Evolutionary conservation across 768 basidiomycete species (phyloP).

Genomic region (Rhodotorula diobovata): DNA sequence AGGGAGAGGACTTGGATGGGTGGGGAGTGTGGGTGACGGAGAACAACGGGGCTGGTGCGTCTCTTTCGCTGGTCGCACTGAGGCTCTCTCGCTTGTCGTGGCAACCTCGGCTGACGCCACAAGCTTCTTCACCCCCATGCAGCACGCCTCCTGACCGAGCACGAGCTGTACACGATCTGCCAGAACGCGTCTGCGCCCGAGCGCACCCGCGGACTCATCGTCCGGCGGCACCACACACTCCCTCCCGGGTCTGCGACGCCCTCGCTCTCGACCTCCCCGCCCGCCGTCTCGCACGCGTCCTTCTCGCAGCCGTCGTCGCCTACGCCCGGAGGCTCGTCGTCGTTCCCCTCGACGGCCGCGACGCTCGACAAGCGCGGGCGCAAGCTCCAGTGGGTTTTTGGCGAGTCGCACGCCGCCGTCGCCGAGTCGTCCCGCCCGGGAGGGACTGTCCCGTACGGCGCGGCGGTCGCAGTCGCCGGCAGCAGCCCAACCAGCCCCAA

Average conservation of each 20-base stretch:
- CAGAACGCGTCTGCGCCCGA: conserved; percentile 35
- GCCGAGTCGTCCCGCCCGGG: conserved; percentile 19
- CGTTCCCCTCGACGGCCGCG: not conserved
- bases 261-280: not conserved
- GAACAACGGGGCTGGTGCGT: conserved; percentile 34
- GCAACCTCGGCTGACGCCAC: too few relatives aligned
- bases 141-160: conserved; percentile 38
- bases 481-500: conserved; percentile 46
- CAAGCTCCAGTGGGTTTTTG: conserved; percentile 43
- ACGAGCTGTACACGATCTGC: conserved; percentile 41
- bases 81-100: too few relatives aligned
- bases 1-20: conserved; percentile 32
- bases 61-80: not conserved
- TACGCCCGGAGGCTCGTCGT: not conserved
- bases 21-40: conserved; percentile 39
- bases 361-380: conserved; percentile 22
- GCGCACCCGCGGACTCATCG: conserved; percentile 37
- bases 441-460: conserved; percentile 20
- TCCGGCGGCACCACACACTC: conserved; percentile 33
- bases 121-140: not conserved
- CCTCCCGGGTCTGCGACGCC: not conserved
- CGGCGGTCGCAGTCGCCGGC: conserved; percentile 34
- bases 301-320: conserved; percentile 4
- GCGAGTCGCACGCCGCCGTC: conserved; percentile 29
- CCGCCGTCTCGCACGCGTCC: not conserved